Evolutionary conservation across 2,329 filamentous ascomycete species (phyloP).

Genomic region (Sarocladiaceae sp.): DNA sequence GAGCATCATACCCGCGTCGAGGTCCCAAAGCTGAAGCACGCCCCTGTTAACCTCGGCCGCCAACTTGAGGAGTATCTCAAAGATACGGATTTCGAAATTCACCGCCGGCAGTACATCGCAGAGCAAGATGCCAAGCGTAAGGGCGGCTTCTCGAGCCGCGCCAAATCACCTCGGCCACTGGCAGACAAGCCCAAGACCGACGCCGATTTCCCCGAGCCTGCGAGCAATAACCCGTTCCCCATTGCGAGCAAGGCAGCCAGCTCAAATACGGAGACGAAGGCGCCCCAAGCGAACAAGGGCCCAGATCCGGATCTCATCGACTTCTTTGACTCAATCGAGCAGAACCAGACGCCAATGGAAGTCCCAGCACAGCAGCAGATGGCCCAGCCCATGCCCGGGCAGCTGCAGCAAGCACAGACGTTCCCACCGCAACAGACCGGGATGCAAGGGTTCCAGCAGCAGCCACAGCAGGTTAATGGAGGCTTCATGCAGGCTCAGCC

Average conservation of each 20-base stretch:
- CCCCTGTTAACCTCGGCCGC: constrained; percentile 81
- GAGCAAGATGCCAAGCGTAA: constrained; percentile 70
- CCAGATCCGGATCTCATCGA: constrained; percentile 78
- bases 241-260: constrained; percentile 25
- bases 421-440: constrained; percentile 4
- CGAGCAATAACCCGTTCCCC: constrained; percentile 39
- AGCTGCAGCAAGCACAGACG: neutral
- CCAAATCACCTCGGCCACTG: constrained; percentile 17
- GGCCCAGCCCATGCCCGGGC: constrained; percentile 11
- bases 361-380: constrained; percentile 23
- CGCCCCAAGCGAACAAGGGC: constrained; percentile 48
- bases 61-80: constrained; percentile 92
- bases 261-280: constrained; percentile 19
- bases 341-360: constrained; percentile 68
- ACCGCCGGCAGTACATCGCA: constrained; percentile 83
- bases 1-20: constrained; percentile 89
- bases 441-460: constrained; percentile 6
- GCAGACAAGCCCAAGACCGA: constrained; percentile 23
- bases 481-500: constrained; percentile 12
- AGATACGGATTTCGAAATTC: constrained; percentile 91
- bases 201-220: constrained; percentile 30
- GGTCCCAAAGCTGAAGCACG: constrained; percentile 95
- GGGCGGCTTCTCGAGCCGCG: constrained; percentile 27
- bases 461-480: constrained; percentile 3
- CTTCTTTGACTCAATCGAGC: constrained; percentile 90